Percentiles rank a stretch among this genome's conserved stretches.
Evolutionary conservation across 2,329 filamentous ascomycete species (phyloP).

Genomic region (Delphinella strobiligena): DNA sequence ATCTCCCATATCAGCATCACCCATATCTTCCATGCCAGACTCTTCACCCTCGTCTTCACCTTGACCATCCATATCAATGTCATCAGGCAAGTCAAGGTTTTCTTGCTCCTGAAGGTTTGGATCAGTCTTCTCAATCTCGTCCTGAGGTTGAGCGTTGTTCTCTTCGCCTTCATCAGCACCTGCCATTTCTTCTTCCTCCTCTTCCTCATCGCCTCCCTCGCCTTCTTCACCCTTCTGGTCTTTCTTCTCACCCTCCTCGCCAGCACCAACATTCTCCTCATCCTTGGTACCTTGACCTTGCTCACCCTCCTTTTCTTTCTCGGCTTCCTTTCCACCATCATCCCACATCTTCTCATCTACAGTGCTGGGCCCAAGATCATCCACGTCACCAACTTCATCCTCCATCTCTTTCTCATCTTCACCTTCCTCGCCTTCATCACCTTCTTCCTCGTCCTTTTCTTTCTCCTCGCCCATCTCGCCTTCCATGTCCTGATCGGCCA

Average conservation of each 20-base stretch:
- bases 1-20: conserved; percentile 13
- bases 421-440: conserved; percentile 50
- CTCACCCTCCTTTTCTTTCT: conserved; percentile 70
- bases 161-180: conserved; percentile 43
- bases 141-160: conserved; percentile 39
- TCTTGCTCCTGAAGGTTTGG: conserved; percentile 73
- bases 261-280: conserved; percentile 32
- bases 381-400: conserved; percentile 80
- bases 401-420: conserved; percentile 64
- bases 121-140: conserved; percentile 55
- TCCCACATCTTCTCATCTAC: conserved; percentile 99
- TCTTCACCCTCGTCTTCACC: conserved; percentile 34
- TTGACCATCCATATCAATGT: conserved; percentile 69
- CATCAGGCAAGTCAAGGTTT: conserved; percentile 71
- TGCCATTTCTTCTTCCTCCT: conserved; percentile 21
- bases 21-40: conserved; percentile 12
- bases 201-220: conserved; percentile 49
- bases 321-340: conserved; percentile 59
- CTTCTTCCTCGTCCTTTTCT: conserved; percentile 30
- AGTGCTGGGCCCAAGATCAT: conserved; percentile 77
- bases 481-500: conserved; percentile 84
- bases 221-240: conserved; percentile 43
- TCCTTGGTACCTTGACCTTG: conserved; percentile 38
- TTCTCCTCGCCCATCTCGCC: conserved; percentile 60
- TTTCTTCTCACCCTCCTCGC: conserved; percentile 34